These are phyloP conservation scores for Starmerella stigmatis DNA, from an alignment of 805 yeast species.

Conservation along the genomic window DNA sequence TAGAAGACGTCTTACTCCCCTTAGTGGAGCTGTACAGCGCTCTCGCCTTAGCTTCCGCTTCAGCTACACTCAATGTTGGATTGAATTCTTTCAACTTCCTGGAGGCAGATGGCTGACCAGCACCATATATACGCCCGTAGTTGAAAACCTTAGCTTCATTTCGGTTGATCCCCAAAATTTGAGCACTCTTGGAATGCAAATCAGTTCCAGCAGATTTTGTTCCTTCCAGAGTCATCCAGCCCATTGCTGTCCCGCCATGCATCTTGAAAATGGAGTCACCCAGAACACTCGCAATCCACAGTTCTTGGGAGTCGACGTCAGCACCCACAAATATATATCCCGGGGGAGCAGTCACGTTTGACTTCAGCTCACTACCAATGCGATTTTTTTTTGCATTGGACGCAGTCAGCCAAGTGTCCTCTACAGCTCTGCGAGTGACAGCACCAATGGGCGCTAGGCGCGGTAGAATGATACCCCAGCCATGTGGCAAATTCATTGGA, in stretches of 20 bases:
- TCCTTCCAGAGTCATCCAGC: constrained; percentile 99
- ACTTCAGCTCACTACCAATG: constrained; percentile 87
- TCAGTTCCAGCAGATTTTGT: constrained; percentile 86
- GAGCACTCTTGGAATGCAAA: constrained; percentile 87
- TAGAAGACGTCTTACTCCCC: constrained; percentile 41
- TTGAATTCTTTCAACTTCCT: constrained; percentile 76
- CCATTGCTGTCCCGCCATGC: constrained; percentile 94
- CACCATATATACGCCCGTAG: constrained; percentile 96
- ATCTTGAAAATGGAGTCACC: constrained; percentile 83
- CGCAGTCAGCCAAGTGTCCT: constrained; percentile 95
- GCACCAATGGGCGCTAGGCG: constrained; percentile 89
- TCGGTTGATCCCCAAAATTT: constrained; percentile 76
- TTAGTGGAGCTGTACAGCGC: constrained; percentile 71
- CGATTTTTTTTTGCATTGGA: constrained; percentile 79
- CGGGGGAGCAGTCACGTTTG: constrained; percentile 72
- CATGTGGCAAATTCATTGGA: constrained; percentile 16
- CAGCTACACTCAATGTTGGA: constrained; percentile 51
- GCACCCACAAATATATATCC: constrained; percentile 95
- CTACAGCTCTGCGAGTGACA: constrained; percentile 90
- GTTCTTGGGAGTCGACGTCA: constrained; percentile 95
- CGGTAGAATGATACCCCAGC: constrained; percentile 70
- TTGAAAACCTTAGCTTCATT: constrained; percentile 91
- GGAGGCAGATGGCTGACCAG: constrained; percentile 85
- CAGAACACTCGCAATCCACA: constrained; percentile 93
- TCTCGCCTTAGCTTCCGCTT: constrained; percentile 56